These are phyloP conservation scores for Mayamaea pseudoterrestris DNA, from an alignment of 108 stramenopile genomes.

Conservation along the genomic window DNA sequence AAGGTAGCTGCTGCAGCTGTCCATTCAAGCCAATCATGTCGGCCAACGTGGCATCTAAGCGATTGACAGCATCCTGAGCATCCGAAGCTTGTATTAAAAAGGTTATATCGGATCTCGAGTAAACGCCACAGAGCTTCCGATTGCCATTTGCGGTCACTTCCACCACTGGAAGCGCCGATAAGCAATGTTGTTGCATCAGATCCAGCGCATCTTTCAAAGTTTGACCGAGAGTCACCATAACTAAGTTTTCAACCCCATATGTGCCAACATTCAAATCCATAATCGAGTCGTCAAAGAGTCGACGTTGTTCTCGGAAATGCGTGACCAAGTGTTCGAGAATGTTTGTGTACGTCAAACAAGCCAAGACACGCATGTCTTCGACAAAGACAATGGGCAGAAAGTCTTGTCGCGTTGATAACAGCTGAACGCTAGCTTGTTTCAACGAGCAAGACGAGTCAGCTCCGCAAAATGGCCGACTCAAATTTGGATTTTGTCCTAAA, in stretches of 20 bases:
- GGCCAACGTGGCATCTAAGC: slow-evolving; percentile 61
- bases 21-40: too few relatives aligned
- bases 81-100: slow-evolving; percentile 83
- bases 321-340: slow-evolving; percentile 87
- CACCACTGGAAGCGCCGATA: slow-evolving; percentile 78
- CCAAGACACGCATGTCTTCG: slow-evolving; percentile 76
- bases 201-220: slow-evolving; percentile 72
- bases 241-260: slow-evolving; percentile 70
- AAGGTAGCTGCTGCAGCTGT: too few relatives aligned
- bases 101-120: slow-evolving; percentile 81
- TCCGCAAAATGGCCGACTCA: slow-evolving; percentile 8
- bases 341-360: slow-evolving; percentile 77
- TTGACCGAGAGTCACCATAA: slow-evolving; percentile 61
- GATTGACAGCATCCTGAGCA: slow-evolving; percentile 82
- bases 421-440: slow-evolving; percentile 57
- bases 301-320: slow-evolving; percentile 88
- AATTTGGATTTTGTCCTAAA: slow-evolving; percentile 13
- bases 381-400: slow-evolving; percentile 82
- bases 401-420: slow-evolving; percentile 41
- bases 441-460: slow-evolving; percentile 69
- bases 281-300: slow-evolving; percentile 90
- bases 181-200: slow-evolving; percentile 48
- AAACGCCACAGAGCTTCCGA: slow-evolving; percentile 59
- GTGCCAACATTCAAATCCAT: slow-evolving; percentile 87
- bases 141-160: slow-evolving; percentile 25